Evolutionary conservation across 2,329 filamentous ascomycete genomes (phyloP).

Genomic region (Eutypella sp.): DNA sequence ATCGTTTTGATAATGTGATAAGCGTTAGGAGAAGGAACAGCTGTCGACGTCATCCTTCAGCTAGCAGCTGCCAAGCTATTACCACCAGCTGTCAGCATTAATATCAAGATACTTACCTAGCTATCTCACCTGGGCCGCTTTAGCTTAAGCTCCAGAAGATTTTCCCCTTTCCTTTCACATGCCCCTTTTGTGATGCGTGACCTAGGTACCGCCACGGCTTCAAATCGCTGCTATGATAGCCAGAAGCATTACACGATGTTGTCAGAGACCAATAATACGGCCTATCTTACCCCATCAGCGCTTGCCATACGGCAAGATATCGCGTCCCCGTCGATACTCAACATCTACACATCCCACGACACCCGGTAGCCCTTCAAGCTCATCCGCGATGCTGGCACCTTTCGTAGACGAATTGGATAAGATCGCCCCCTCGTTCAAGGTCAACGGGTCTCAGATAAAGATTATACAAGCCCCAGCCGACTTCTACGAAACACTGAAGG

Average conservation of each 20-base stretch:
- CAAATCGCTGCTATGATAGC: constrained; percentile 20
- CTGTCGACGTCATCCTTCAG: not conserved
- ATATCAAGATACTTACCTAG: not conserved
- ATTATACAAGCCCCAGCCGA: constrained; percentile 77
- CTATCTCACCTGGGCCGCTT: no score
- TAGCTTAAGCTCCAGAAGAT: not conserved
- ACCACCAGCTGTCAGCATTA: not conserved
- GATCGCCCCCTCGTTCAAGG: constrained; percentile 84
- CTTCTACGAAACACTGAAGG: constrained; percentile 90
- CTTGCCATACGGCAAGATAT: constrained; percentile 23
- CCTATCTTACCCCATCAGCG: constrained; percentile 15
- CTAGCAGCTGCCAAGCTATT: not conserved
- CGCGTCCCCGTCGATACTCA: constrained; percentile 38
- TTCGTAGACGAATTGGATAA: constrained; percentile 73
- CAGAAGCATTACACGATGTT: constrained; percentile 22
- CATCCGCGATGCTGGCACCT: constrained; percentile 42
- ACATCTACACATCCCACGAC: constrained; percentile 26
- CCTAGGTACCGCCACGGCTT: not conserved
- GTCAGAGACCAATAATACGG: constrained; percentile 22
- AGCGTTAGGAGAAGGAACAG: no score
- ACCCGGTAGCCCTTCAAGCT: constrained; percentile 21
- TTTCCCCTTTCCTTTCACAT: no score
- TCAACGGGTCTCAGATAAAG: constrained; percentile 73
- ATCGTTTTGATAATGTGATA: no score
- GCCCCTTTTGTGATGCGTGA: not conserved